Conservation (phyloP, 495 filamentous ascomycete genomes). For the Aspergillus panamensis region DNA sequence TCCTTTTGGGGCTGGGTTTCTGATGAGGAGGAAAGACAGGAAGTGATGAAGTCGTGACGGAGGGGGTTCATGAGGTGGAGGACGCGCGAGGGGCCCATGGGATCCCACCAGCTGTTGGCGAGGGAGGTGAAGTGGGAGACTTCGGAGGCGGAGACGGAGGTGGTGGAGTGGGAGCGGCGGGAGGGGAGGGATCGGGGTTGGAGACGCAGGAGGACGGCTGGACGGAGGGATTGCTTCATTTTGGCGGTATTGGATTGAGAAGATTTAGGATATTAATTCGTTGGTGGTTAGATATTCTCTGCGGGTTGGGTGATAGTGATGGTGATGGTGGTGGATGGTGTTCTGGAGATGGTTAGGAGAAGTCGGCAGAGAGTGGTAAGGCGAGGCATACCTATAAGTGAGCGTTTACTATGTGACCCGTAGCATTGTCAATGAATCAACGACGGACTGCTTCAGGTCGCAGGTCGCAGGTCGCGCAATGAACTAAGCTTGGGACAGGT, state of each 20-base stretch:
- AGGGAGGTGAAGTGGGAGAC: slow-evolving; percentile 91
- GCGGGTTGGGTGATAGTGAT: no score
- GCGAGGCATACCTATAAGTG: no score
- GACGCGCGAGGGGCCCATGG: slow-evolving; percentile 84
- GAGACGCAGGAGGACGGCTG: slow-evolving; percentile 10
- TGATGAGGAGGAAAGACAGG: slow-evolving; percentile 54
- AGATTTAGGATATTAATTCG: neutral
- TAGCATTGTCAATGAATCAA: neutral
- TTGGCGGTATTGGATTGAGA: neutral
- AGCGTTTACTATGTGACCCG: no score
- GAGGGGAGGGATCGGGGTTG: slow-evolving; percentile 5
- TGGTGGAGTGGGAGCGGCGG: slow-evolving; percentile 47
- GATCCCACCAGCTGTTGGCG: slow-evolving; percentile 96
- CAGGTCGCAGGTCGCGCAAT: no score
- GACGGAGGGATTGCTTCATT: slow-evolving; percentile 6
- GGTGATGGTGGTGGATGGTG: no score
- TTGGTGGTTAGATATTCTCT: no score
- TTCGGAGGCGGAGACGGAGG: slow-evolving; percentile 79
- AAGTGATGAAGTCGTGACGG: slow-evolving; percentile 83
- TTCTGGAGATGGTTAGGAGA: no score
- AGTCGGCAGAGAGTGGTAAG: no score
- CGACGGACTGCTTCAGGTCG: no score
- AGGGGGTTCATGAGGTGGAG: slow-evolving; percentile 98
- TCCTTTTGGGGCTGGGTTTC: neutral
- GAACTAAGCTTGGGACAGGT: neutral